Evolutionary conservation across 1,284 basidiomycete genomes (phyloP), one percentile per base, ranked within the genome.

Genomic region (Apiotrichum laibachii): DNA sequence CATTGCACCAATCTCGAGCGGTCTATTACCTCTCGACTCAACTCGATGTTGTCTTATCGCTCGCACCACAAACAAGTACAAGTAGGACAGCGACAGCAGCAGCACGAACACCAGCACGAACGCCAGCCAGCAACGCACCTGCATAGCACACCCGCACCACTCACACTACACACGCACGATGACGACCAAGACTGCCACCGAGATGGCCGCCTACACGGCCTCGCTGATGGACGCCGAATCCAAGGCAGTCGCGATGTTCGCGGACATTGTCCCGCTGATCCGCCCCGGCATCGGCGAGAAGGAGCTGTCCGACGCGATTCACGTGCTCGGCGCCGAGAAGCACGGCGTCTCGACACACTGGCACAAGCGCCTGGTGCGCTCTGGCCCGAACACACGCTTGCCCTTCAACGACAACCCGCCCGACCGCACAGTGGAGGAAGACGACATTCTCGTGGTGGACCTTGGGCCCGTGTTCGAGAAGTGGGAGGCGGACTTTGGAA

Each of bases 321-420:
- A 63, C 56, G n/a, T 46, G 42, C 59, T 63, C 15, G 62, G 62
- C 0, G 19, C 40, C 33, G 48, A 49, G 33, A 42, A 50, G 33
- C 53, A 60, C 46, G 56, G 56, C n/a, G 49, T 63, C 11, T 53
- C 48, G 31, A 58, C 59, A 7, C 53, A 63, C 56, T 63, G 62
- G 62, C 62, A 63, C 59, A 63, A 63, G 54, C 62, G 62, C 8
- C 35, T 63, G 33, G 40, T 63, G 7, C 62, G 62, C 15, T 53
- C 50, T 31, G 62, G 62, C 5, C 56, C 56, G 9, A 63, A 63
- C 59, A 63, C 62, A 2, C 56, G 60, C 43, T 11, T 16, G 43
- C 62, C 62, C 22, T 62, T 63, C 48, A 59, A 63, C 59, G 62
- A 58, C 11, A 60, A 60, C 53, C 59, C 62, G 19, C 62, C 62